Evolutionary conservation across 176 grass and related monocot genomes (phyloP).

Genomic region (Saccharum officinarum): DNA sequence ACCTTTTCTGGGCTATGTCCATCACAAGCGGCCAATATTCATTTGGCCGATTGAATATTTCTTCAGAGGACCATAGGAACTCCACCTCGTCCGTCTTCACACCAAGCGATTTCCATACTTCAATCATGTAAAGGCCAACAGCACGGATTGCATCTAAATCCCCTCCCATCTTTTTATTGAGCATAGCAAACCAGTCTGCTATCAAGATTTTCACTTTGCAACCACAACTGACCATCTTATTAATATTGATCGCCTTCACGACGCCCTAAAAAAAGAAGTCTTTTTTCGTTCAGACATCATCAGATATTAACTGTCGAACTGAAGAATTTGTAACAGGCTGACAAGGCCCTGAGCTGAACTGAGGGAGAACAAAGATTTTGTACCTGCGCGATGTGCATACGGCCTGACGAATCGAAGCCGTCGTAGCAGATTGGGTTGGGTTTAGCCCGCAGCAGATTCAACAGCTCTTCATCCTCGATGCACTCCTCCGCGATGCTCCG

Average conservation of each 20-base stretch:
- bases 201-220: constrained; percentile 89
- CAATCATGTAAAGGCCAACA: constrained; percentile 76
- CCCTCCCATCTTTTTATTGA: constrained; percentile 93
- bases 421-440: no score
- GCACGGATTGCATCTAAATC: constrained; percentile 75
- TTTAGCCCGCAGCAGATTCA: no score
- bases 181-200: constrained; percentile 83
- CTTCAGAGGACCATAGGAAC: constrained; percentile 44
- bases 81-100: constrained; percentile 71
- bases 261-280: constrained; percentile 39
- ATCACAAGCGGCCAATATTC: constrained; percentile 93
- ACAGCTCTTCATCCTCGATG: no score
- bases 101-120: constrained; percentile 83
- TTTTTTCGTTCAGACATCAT: no score
- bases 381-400: no score
- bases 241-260: constrained; percentile 82
- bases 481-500: no score
- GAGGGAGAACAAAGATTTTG: no score
- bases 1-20: constrained; percentile 76
- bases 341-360: no score
- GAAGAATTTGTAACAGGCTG: no score
- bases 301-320: no score
- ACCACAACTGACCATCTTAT: constrained; percentile 71
- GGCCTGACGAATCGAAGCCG: no score
- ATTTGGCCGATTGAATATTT: constrained; percentile 19